Evolutionary conservation across 371 early-diverging fungal species (phyloP).

Genomic region (Basidiobolus heterosporus): DNA sequence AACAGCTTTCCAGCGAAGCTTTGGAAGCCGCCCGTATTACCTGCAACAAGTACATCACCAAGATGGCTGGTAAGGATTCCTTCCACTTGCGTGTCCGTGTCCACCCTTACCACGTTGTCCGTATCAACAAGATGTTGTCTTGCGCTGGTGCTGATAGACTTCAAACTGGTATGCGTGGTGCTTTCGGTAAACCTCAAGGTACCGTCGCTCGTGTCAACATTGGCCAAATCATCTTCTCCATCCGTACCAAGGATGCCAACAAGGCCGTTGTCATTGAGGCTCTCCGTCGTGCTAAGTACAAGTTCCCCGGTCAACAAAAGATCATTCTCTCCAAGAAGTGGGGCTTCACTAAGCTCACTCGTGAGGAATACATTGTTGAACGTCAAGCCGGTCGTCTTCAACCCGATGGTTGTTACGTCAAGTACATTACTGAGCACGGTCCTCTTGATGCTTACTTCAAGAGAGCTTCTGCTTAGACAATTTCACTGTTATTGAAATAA

Average conservation of each 20-base stretch:
- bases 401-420: conserved; percentile 95
- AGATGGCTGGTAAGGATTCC: conserved; percentile 97
- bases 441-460: conserved; percentile 55
- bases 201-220: conserved; percentile 98
- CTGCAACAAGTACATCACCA: conserved; percentile 99
- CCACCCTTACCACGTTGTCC: conserved; percentile 99
- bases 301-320: conserved; percentile 99
- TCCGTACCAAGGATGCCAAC: conserved; percentile 95
- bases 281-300: conserved; percentile 98
- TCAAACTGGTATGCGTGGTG: conserved; percentile 99
- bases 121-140: conserved; percentile 99
- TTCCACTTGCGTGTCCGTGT: conserved; percentile 99
- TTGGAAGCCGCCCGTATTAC: conserved; percentile 99
- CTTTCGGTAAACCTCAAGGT: conserved; percentile 99
- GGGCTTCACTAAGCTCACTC: conserved; percentile 98
- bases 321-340: conserved; percentile 98
- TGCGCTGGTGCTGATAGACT: conserved; percentile 99
- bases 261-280: conserved; percentile 93
- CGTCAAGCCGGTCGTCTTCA: conserved; percentile 67
- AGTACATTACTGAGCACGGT: conserved; percentile 86
- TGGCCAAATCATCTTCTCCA: conserved; percentile 95
- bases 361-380: conserved; percentile 78
- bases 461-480: conserved; percentile 9
- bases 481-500: too few species aligned
- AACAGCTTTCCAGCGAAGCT: conserved; percentile 98